phyloP scores from a whole-genome alignment of 2,329 filamentous ascomycete species.

The Camptophora hylomeconis region DNA sequence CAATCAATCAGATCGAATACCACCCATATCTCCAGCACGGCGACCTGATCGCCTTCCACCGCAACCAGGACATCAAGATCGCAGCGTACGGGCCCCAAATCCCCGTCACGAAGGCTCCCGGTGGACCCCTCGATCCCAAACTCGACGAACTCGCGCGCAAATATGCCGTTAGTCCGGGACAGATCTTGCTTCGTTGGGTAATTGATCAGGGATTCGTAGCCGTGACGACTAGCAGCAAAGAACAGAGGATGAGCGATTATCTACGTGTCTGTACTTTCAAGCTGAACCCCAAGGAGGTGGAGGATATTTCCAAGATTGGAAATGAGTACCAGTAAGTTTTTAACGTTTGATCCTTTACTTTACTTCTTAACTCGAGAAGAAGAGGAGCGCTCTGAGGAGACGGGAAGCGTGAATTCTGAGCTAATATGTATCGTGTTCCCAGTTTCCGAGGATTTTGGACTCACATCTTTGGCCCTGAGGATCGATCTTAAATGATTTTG shows the following conservation, averaged over 20 bases:
- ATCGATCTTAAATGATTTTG: conserved; percentile 19
- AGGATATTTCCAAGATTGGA: conserved; percentile 37
- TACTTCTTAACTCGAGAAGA: too few relatives aligned
- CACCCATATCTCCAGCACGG: conserved; percentile 37
- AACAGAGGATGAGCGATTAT: conserved; percentile 46
- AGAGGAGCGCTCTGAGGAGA: too few relatives aligned
- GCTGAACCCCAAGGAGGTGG: conserved; percentile 44
- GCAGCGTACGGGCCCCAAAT: conserved; percentile 31
- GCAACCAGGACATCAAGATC: conserved; percentile 28
- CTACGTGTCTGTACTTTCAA: conserved; percentile 43
- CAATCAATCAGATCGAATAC: conserved; percentile 31
- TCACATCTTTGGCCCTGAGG: conserved; percentile 33
- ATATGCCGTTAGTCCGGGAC: conserved; percentile 44
- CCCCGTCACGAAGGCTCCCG: conserved; percentile 40
- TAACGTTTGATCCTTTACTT: too few relatives aligned
- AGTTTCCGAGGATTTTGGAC: conserved; percentile 40
- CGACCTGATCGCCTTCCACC: conserved; percentile 27
- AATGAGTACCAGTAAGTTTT: conserved; percentile 38
- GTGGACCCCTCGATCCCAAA: conserved; percentile 42
- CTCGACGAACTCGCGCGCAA: conserved; percentile 43
- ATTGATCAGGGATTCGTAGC: conserved; percentile 47
- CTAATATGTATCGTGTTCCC: too few relatives aligned
- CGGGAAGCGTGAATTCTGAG: too few relatives aligned
- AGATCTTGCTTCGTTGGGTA: conserved; percentile 47
- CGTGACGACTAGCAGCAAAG: conserved; percentile 49